phyloP scores from a whole-genome alignment of 495 filamentous ascomycete genomes.

The Xylaria nigripes region DNA sequence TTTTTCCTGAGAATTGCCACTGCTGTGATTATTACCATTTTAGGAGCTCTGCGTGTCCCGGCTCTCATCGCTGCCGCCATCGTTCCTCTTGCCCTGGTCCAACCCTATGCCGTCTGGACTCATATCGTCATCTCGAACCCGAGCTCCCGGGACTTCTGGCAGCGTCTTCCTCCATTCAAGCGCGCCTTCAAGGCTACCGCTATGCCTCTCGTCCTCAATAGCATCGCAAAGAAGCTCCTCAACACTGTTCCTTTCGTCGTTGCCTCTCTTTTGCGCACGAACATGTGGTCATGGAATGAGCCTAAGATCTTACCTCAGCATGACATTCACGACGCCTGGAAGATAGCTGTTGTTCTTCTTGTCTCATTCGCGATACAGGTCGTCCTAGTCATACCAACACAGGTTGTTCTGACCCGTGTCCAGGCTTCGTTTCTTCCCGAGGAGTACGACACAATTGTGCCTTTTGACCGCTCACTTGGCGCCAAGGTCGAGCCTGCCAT shows the following conservation, averaged over 20 bases:
- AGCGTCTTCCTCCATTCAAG: slow-evolving; percentile 37
- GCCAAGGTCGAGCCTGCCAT: slow-evolving; percentile 48
- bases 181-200: slow-evolving; percentile 37
- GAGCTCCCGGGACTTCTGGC: slow-evolving; percentile 30
- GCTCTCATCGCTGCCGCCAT: slow-evolving; percentile 29
- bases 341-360: slow-evolving; percentile 24
- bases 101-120: slow-evolving; percentile 35
- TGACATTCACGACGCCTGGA: slow-evolving; percentile 24
- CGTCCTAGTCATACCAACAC: slow-evolving; percentile 33
- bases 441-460: slow-evolving; percentile 41
- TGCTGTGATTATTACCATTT: slow-evolving; percentile 13
- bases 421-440: slow-evolving; percentile 44
- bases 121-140: slow-evolving; percentile 40
- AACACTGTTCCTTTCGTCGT: slow-evolving; percentile 21
- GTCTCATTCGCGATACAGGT: slow-evolving; percentile 22
- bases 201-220: slow-evolving; percentile 29
- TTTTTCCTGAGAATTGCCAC: slow-evolving; percentile 12
- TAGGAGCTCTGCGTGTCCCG: slow-evolving; percentile 17
- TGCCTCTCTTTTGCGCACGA: slow-evolving; percentile 24
- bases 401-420: slow-evolving; percentile 38
- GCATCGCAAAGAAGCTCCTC: slow-evolving; percentile 23
- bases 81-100: slow-evolving; percentile 27
- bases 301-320: slow-evolving; percentile 13
- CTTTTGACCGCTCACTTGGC: slow-evolving; percentile 44
- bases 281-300: slow-evolving; percentile 14